Evolutionary conservation across 768 basidiomycete species (phyloP).

Genomic region (Butyriboletus loyo): DNA sequence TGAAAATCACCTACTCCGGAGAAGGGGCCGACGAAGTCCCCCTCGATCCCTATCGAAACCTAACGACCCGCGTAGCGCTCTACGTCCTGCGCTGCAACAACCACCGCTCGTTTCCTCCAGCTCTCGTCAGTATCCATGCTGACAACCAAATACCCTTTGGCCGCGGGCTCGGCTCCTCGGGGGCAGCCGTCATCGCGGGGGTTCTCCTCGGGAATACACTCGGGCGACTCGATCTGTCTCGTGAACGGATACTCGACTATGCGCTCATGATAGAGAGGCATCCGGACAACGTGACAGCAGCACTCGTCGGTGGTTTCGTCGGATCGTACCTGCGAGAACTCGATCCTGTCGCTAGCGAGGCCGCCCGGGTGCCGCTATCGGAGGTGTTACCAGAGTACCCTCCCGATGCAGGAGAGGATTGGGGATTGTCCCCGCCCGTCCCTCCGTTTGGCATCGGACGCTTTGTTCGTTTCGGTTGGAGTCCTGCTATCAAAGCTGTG

Average conservation of each 20-base stretch:
- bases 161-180: conserved; percentile 94
- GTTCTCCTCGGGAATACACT: conserved; percentile 87
- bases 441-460: conserved; percentile 93
- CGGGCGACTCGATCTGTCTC: conserved; percentile 66
- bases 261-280: conserved; percentile 99
- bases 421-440: conserved; percentile 85
- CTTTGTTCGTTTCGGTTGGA: conserved; percentile 88
- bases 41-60: conserved; percentile 92
- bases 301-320: conserved; percentile 94
- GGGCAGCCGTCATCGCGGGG: conserved; percentile 98
- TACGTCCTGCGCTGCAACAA: conserved; percentile 93
- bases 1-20: conserved; percentile 75
- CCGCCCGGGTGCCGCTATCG: conserved; percentile 87
- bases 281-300: conserved; percentile 98
- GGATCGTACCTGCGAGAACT: conserved; percentile 94
- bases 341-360: conserved; percentile 72
- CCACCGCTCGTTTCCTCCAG: conserved; percentile 71
- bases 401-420: conserved; percentile 83
- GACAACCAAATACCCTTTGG: conserved; percentile 97
- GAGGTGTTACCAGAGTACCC: conserved; percentile 98
- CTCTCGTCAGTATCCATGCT: conserved; percentile 64
- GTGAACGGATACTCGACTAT: conserved; percentile 82
- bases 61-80: conserved; percentile 94
- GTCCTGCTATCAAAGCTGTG: conserved; percentile 79
- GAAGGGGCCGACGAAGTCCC: conserved; percentile 91